Evolutionary conservation across 2,329 filamentous ascomycete genomes (phyloP).

Genomic region (Rutstroemia sp.): DNA sequence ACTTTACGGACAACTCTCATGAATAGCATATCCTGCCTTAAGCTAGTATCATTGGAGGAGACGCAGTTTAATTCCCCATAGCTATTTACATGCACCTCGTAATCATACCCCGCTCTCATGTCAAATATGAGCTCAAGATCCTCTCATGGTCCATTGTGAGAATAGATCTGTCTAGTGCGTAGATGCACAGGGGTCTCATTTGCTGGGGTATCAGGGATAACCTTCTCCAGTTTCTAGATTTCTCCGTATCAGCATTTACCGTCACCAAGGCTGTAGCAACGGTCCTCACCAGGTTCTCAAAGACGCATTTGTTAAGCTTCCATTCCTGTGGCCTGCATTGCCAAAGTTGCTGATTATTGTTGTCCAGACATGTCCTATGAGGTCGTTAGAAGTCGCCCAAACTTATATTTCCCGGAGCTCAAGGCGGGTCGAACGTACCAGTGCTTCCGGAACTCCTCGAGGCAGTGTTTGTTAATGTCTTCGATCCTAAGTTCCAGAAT

Average conservation of each 20-base stretch:
- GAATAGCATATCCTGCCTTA: too few relatives aligned
- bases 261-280: neutral
- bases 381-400: neutral
- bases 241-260: neutral
- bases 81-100: slow-evolving; percentile 8
- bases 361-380: slow-evolving; percentile 73
- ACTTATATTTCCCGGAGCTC: neutral
- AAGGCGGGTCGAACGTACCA: slow-evolving; percentile 37
- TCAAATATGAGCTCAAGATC: neutral
- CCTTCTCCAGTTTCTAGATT: slow-evolving; percentile 69
- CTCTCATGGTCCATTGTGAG: slow-evolving; percentile 15
- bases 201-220: slow-evolving; percentile 65
- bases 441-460: slow-evolving; percentile 84
- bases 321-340: slow-evolving; percentile 85
- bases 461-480: slow-evolving; percentile 92
- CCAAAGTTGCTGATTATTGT: slow-evolving; percentile 97
- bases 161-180: slow-evolving; percentile 50
- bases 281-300: slow-evolving; percentile 77
- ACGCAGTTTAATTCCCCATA: neutral
- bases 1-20: too few relatives aligned
- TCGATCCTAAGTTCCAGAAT: slow-evolving; percentile 56
- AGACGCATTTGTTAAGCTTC: slow-evolving; percentile 91
- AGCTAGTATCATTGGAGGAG: too few relatives aligned
- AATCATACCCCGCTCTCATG: neutral
- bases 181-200: slow-evolving; percentile 68